Percentiles rank a stretch among this genome's conserved stretches.
phyloP scores from a whole-genome alignment of 169 alveolate genomes.

The Plasmodium gaboni region DNA sequence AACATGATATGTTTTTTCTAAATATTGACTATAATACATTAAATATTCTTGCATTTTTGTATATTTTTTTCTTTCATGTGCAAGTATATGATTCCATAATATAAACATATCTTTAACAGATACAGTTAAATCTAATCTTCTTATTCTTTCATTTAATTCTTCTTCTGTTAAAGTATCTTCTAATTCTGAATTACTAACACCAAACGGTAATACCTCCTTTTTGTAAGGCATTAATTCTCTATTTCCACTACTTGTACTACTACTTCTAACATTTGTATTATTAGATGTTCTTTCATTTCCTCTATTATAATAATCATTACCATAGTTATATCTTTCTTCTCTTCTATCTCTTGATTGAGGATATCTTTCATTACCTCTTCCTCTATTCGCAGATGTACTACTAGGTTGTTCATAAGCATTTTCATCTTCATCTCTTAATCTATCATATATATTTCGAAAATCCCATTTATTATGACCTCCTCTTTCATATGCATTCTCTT shows the following conservation, averaged over 20 bases:
- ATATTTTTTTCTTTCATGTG: constrained; percentile 27
- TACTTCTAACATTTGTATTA: too few relatives aligned
- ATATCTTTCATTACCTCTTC: not conserved
- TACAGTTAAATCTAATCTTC: not conserved
- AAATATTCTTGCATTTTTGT: constrained; percentile 38
- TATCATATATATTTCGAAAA: too few relatives aligned
- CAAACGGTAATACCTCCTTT: not conserved
- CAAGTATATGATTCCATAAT: constrained; percentile 16
- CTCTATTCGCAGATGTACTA: not conserved
- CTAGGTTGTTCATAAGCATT: too few relatives aligned
- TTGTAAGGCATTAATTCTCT: not conserved
- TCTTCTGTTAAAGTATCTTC: constrained; percentile 13
- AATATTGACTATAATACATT: constrained; percentile 27
- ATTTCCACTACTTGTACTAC: not conserved
- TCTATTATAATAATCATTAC: not conserved
- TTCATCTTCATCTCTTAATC: too few relatives aligned
- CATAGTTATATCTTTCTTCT: not conserved
- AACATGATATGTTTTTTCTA: constrained; percentile 12
- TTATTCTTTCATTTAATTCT: constrained; percentile 13
- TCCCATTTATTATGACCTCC: too few relatives aligned
- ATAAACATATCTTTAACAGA: constrained; percentile 18
- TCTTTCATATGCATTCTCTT: too few relatives aligned
- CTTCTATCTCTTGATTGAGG: not conserved
- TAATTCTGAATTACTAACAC: constrained; percentile 10
- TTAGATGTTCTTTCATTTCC: not conserved